Base-by-base conservation (phyloP, 169 alveolate species). In the Eimeria maxima region DNA sequence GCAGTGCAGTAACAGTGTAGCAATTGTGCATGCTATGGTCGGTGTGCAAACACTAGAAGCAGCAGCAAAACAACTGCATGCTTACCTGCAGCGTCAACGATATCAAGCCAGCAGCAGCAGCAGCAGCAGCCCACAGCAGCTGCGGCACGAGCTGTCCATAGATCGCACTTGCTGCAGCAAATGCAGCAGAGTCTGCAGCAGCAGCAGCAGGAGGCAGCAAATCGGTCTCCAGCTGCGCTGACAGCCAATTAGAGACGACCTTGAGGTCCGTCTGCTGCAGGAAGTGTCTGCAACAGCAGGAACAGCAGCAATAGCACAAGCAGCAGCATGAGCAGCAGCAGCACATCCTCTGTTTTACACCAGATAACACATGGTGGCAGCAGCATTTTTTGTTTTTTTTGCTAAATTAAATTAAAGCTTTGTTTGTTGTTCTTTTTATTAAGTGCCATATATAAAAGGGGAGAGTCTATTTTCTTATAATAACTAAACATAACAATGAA, bases 101-200 rank as follows among this genome's bases (percentile, higher is more conserved):
- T 33, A 42, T 78, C 38, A 78, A 42, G 24, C 44, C 55, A 5
- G 67, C 16, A 7, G 33, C 63, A 7, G 24, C 89, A 8, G 45
- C 65, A 22, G 89, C 89, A 42, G 65, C 24, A 14, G 89, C 89
- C 60, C 89, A 78, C 20, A 78, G 60, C 55, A 78, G 60, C 65
- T 78, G 89, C 47, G 89, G 89, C 38, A 78, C 42, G 44, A 78
- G 89, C 89, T 78, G 89, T 24, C 69, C 89, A 24, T 78, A 78
- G 67, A 78, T 69, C 33, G 89, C 89, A 78, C 67, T 24, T 42
- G 67, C 65, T 44, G 24, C 89, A 5, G 89, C 60, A 65, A 42
- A 78, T n/a, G 89, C 89, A 4, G 60, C n/a, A 42, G 22, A 8
- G 27, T 47, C 65, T 2, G 89, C 65, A 18, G 33, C 13, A 16